These are phyloP conservation scores for Ophiognomonia clavigignenti-juglandacearum DNA, from an alignment of 2,329 filamentous ascomycete species.

Conservation along the genomic window DNA sequence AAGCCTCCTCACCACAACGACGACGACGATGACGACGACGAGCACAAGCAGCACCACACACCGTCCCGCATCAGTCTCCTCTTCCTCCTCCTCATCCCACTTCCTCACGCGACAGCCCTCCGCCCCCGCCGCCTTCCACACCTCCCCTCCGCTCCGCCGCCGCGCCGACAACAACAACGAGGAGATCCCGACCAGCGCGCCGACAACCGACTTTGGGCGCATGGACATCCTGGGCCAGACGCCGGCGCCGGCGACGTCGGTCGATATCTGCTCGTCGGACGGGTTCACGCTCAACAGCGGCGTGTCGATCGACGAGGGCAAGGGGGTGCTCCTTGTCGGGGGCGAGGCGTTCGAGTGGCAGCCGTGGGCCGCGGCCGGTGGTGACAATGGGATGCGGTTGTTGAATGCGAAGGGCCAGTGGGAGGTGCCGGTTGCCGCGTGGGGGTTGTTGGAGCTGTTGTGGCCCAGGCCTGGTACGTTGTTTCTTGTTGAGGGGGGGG, in stretches of 20 bases:
- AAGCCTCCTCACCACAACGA: constrained; percentile 13
- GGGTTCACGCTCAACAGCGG: constrained; percentile 88
- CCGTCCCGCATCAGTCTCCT: background rate
- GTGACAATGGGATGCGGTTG: constrained; percentile 40
- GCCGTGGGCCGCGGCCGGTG: no score
- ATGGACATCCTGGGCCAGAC: constrained; percentile 76
- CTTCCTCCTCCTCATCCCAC: background rate
- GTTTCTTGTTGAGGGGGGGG: no score
- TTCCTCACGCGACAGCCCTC: background rate
- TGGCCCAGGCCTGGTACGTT: constrained; percentile 79
- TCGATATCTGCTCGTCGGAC: constrained; percentile 76
- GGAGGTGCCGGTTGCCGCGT: constrained; percentile 65
- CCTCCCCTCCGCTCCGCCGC: background rate
- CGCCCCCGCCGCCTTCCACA: constrained; percentile 13
- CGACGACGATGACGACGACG: no score
- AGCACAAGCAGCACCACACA: background rate
- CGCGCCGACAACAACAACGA: constrained; percentile 24
- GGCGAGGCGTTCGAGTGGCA: constrained; percentile 88
- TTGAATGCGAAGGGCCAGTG: constrained; percentile 77
- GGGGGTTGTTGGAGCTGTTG: constrained; percentile 70
- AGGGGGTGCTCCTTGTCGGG: constrained; percentile 72
- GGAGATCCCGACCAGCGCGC: constrained; percentile 26
- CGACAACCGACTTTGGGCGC: constrained; percentile 59
- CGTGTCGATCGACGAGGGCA: constrained; percentile 60
- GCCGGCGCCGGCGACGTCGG: constrained; percentile 71